Percentiles rank a stretch among this genome's conserved stretches.
phyloP scores from a whole-genome alignment of 2,329 filamentous ascomycete species.

The Immersiporthe knoxdaviesiana region DNA sequence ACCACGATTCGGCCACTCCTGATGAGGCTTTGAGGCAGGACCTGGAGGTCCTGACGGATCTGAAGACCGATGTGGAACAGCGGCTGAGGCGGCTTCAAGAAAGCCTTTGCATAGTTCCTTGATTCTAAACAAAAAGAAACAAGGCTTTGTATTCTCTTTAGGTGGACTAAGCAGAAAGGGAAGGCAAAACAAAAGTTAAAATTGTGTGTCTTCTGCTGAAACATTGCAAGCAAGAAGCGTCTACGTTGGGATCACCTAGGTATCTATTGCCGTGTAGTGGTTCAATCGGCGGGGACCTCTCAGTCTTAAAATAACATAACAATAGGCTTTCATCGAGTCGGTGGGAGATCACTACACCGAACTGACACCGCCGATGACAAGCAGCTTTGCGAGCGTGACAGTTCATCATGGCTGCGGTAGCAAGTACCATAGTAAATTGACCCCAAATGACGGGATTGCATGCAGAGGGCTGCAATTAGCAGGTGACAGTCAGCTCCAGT shows the following conservation, averaged over 20 bases:
- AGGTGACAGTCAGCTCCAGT: background rate
- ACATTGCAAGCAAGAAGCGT: too few relatives aligned
- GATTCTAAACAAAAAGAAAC: background rate
- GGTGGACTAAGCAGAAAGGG: background rate
- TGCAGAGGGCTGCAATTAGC: too few relatives aligned
- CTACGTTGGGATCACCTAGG: too few relatives aligned
- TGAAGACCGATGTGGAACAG: background rate
- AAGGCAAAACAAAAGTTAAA: background rate
- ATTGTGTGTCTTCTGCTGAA: background rate
- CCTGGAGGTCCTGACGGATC: background rate
- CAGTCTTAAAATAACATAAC: background rate
- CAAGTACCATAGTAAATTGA: too few relatives aligned
- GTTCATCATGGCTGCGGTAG: background rate
- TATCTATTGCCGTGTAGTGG: too few relatives aligned
- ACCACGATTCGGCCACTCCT: background rate
- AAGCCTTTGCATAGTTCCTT: conserved; percentile 4
- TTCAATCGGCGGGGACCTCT: background rate
- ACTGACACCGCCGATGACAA: background rate
- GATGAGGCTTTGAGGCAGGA: background rate
- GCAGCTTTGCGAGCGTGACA: background rate
- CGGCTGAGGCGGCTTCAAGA: background rate
- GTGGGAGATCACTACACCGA: background rate
- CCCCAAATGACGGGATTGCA: too few relatives aligned
- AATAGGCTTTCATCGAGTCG: background rate
- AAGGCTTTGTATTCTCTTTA: background rate